Conservation (phyloP, 1,284 basidiomycete genomes). For the Ceratobasidium papillatum region DNA sequence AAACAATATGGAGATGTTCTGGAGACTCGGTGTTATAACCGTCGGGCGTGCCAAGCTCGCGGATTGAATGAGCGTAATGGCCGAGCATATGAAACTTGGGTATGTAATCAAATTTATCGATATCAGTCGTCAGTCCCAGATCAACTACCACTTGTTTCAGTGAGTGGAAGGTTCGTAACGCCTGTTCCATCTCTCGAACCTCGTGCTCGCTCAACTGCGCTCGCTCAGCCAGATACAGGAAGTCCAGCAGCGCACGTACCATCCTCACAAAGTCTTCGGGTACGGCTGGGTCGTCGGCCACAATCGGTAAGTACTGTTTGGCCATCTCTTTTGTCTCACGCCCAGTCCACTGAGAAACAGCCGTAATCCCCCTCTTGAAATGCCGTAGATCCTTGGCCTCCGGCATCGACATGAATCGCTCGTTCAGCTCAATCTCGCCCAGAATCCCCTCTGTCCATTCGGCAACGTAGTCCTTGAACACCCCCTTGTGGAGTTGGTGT, state of each 20-base stretch:
- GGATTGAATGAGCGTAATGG: slow-evolving; percentile 32
- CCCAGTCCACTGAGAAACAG: slow-evolving; percentile 3
- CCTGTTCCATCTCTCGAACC: not conserved
- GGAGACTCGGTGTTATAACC: slow-evolving; percentile 41
- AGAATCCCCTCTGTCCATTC: slow-evolving; percentile 3
- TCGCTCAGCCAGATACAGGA: not conserved
- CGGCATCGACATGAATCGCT: slow-evolving; percentile 15
- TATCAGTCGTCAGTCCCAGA: slow-evolving; percentile 26
- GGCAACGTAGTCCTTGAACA: slow-evolving; percentile 47
- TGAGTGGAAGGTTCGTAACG: not conserved
- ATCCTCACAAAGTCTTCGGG: not conserved
- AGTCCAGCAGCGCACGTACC: slow-evolving; percentile 1
- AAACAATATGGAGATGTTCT: slow-evolving; percentile 41
- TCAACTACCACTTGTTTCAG: slow-evolving; percentile 12
- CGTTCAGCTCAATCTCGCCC: not conserved
- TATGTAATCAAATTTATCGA: slow-evolving; percentile 53
- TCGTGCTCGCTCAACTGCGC: not conserved
- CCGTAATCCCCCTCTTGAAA: slow-evolving; percentile 6
- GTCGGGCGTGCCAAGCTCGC: slow-evolving; percentile 32
- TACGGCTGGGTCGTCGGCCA: not conserved
- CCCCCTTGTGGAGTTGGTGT: slow-evolving; percentile 52
- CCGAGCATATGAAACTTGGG: slow-evolving; percentile 54
- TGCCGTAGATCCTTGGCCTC: not conserved
- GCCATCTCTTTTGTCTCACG: slow-evolving; percentile 11
- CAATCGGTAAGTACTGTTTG: slow-evolving; percentile 8